Evolutionary conservation across 1,139 yeast genomes (phyloP), one percentile per base, ranked within the genome.

Genomic region (Hanseniaspora uvarum): DNA sequence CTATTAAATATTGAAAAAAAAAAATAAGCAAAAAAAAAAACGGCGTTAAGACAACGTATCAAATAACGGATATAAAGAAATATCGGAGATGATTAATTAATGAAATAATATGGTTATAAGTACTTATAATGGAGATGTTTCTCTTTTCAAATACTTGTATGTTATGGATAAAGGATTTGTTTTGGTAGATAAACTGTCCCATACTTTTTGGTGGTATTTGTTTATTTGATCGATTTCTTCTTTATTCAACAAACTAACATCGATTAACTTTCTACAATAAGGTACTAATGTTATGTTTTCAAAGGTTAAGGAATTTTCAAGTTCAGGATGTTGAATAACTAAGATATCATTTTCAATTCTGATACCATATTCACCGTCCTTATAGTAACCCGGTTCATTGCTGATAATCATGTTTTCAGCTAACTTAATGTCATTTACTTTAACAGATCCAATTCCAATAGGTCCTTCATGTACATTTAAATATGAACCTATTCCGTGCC

Each of bases 381-480:
- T 86, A 66, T 94, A 94, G 68, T 74, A 92, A 0, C 99, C 98
- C 0, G 99, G 99, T 69, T 94, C 99, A 68, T 92, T 88, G 24
- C 95, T 84, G 48, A 88, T 72, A 47, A 89, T 72, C 68, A 87
- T 86, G 34, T 98, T 98, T 24, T 62, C 61, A 14, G 72, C 66
- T 58, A 56, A 65, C 11, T 63, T 59, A 23, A 64, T 61, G 41
- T 68, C 59, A 19, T 68, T 70, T 60, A 85, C 76, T 60, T 81
- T 78, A 6, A 30, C 34, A n/a, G 40, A 10, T 1, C 96, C 94
- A 62, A 92, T 84, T 10, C 97, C 96, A 56, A 89, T 81, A 14
- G 98, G 98, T 4, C 95, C 95, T 66, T 94, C 97, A 66, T 94
- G 98, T 41, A 92, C 98, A 64, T 92, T 92, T 59, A 94, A 77